Base-by-base conservation (phyloP, 1,284 basidiomycete genomes). In the Sphaerobolus stellatus region DNA sequence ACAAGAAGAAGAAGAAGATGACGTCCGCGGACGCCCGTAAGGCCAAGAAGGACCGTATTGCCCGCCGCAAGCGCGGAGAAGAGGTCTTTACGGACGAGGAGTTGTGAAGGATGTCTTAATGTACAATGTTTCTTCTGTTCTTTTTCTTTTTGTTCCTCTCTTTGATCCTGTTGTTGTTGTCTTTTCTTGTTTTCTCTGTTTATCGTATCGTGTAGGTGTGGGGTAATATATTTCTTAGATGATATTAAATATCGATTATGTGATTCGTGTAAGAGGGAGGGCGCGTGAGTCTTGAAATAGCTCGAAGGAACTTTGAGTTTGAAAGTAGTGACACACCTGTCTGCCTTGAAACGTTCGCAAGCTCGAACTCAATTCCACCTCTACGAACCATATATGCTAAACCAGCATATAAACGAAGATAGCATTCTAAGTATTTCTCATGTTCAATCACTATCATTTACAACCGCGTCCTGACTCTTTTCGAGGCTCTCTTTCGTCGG, bases 1-100 rank as follows among this genome's bases (percentile, higher is more conserved):
- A 54, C 62, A 89, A 85, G 73, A 94, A 95, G 84, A 69, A 74
- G 68, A 93, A 89, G 81, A 97, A 96, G 81, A 64, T 90, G 63
- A 84, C 83, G 14, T 78, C 92, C 25, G 70, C 82, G 38, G 95
- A 98, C 70, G 81, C 82, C 52, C 86, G 94, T 60, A 97, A 97
- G 66, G 71, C 69, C 63, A 97, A 96, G 92, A 97, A 97, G 86
- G 94, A 95, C 63, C 90, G 95, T 57, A 93, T 97, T 75, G 91
- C 90, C 63, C 77, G 90, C 71, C 86, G 86, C 70, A 92, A 92
- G 81, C 79, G 81, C 58, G 90, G 90, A 62, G 86, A 89, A 74
- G 88, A 90, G 30, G 69, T 85, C 2, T 54, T 54, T 63, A 80
- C 79, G 58, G 86, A 88, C 61, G 86, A 89, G 62, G 86, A 89